Evolutionary conservation across 2,329 filamentous ascomycete genomes (phyloP).

Genomic region (Chaetomiaceae sp.): DNA sequence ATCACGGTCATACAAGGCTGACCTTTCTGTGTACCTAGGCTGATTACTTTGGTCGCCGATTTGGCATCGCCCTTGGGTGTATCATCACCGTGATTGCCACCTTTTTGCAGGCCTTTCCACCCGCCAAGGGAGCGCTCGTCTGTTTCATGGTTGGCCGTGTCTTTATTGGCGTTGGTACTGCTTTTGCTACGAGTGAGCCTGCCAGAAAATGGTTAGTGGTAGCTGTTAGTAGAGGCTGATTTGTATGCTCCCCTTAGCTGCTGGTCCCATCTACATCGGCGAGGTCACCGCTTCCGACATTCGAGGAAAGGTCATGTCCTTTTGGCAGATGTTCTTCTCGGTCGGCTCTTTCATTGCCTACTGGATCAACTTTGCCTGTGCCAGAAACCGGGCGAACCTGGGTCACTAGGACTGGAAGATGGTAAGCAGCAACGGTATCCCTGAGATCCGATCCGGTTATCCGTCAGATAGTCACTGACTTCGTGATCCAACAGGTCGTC

Average conservation of each 20-base stretch:
- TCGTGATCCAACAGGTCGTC: no score
- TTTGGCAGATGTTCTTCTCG: slow-evolving; percentile 3
- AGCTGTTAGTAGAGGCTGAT: no score
- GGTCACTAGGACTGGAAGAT: slow-evolving; percentile 6
- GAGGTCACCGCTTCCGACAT: background rate
- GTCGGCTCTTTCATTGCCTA: slow-evolving; percentile 1
- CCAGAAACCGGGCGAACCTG: background rate
- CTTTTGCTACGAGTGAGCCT: background rate
- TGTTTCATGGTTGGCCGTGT: background rate
- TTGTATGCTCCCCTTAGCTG: background rate
- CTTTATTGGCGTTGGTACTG: background rate
- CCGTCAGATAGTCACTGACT: no score
- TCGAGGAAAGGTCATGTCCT: background rate
- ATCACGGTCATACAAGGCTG: background rate
- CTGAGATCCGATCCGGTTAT: no score
- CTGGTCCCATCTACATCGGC: background rate
- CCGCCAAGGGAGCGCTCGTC: background rate
- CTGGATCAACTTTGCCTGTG: background rate
- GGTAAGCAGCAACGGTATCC: no score
- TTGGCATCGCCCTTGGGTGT: background rate
- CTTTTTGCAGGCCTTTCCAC: background rate
- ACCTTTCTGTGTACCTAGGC: background rate
- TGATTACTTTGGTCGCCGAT: background rate
- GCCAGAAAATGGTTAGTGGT: no score
- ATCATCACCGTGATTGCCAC: background rate